Evolutionary conservation across 768 basidiomycete genomes (phyloP).

Genomic region (Paxillus involutus): DNA sequence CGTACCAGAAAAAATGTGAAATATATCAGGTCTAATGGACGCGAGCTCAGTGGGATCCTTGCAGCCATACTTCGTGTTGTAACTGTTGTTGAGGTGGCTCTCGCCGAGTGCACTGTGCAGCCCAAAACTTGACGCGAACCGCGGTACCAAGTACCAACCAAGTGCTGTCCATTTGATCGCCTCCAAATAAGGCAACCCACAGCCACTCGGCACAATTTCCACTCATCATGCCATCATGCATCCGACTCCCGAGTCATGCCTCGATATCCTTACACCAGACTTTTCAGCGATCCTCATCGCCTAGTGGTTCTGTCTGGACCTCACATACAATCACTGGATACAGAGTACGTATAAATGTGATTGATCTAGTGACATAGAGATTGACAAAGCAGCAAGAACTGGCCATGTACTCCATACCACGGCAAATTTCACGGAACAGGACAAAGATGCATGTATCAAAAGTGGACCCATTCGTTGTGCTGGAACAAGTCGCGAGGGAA

Average conservation of each 20-base stretch:
- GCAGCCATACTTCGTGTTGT: constrained; percentile 11
- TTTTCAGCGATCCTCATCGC: constrained; percentile 38
- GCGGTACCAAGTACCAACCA: too few relatives aligned
- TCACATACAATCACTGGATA: constrained; percentile 60
- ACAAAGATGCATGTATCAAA: constrained; percentile 36
- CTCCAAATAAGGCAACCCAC: constrained; percentile 5
- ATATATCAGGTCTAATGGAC: constrained; percentile 68
- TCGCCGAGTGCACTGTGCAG: too few relatives aligned
- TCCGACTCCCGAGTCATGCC: constrained; percentile 27
- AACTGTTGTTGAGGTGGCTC: too few relatives aligned
- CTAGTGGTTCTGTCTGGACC: constrained; percentile 56
- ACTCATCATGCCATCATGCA: neutral
- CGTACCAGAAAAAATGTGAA: constrained; percentile 69
- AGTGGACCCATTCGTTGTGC: constrained; percentile 62
- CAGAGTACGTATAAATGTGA: constrained; percentile 40
- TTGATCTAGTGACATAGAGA: neutral
- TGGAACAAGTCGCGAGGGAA: constrained; percentile 44
- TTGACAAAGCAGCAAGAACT: constrained; percentile 39
- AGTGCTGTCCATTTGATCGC: too few relatives aligned
- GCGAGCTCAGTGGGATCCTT: constrained; percentile 44
- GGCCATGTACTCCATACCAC: constrained; percentile 53
- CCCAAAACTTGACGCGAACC: too few relatives aligned
- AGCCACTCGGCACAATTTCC: neutral
- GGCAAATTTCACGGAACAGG: constrained; percentile 27
- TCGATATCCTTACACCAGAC: constrained; percentile 48